phyloP scores from a whole-genome alignment of 164 flowering plant genomes.

The Vitis rotundifolia region DNA sequence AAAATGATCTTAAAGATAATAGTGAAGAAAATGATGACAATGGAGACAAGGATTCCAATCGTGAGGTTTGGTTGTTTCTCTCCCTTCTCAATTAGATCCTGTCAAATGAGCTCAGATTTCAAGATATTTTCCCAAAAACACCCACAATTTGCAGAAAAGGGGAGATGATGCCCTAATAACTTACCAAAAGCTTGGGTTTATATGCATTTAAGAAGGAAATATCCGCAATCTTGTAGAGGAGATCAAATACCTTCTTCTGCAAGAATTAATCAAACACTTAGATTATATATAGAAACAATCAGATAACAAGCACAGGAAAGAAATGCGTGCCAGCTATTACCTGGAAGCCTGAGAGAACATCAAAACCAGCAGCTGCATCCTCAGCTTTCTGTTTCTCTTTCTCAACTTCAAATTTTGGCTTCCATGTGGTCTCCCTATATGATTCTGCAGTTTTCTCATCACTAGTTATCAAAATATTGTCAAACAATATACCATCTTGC shows the following conservation, averaged over 20 bases:
- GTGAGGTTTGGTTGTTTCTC: slow-evolving; percentile 84
- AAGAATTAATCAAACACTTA: slow-evolving; percentile 7
- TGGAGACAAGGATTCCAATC: slow-evolving; percentile 60
- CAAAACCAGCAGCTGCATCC: slow-evolving; percentile 55
- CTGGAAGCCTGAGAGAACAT: slow-evolving; percentile 63
- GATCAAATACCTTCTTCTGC: slow-evolving; percentile 82
- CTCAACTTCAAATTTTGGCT: slow-evolving; percentile 81
- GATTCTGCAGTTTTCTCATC: slow-evolving; percentile 74
- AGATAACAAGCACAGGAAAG: background rate
- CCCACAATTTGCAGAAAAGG: background rate
- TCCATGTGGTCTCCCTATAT: slow-evolving; percentile 66
- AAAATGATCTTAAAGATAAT: slow-evolving; percentile 57
- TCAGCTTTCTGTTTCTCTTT: slow-evolving; percentile 87
- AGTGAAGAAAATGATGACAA: slow-evolving; percentile 50
- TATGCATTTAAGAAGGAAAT: slow-evolving; percentile 69
- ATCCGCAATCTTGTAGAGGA: slow-evolving; percentile 77
- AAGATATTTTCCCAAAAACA: background rate
- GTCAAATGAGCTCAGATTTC: slow-evolving; percentile 13
- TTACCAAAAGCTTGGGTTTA: slow-evolving; percentile 64
- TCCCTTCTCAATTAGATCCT: slow-evolving; percentile 86
- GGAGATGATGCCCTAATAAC: slow-evolving; percentile 12
- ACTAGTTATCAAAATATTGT: slow-evolving; percentile 74
- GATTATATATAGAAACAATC: background rate
- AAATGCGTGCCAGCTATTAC: slow-evolving; percentile 26
- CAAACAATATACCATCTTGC: slow-evolving; percentile 99